Evolutionary conservation across 176 grass and related monocot genomes (phyloP).

Genomic region (Triticum monococcum): DNA sequence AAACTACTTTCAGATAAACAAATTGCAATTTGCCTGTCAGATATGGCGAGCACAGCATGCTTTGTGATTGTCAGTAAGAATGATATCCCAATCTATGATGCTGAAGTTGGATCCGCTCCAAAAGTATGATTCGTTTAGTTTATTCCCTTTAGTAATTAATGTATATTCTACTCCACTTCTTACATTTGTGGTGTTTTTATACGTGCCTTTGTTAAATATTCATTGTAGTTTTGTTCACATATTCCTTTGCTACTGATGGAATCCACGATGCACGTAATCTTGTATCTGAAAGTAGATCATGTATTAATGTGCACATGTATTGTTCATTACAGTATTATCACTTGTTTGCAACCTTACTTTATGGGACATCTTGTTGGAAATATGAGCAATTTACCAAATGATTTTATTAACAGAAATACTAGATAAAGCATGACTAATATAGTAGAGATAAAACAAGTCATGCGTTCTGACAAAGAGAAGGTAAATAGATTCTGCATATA

Average conservation of each 20-base stretch:
- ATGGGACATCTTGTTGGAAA: neutral
- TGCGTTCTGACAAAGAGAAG: no score
- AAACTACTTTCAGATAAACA: conserved; percentile 22
- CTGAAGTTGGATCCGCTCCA: conserved; percentile 73
- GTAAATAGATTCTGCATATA: no score
- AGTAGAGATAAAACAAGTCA: no score
- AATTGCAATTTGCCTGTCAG: neutral
- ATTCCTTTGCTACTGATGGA: neutral
- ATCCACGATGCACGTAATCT: neutral
- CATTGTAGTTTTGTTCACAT: neutral
- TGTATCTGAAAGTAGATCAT: neutral
- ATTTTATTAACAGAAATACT: no score
- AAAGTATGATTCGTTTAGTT: conserved; percentile 40
- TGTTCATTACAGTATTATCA: neutral
- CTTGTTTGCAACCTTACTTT: neutral
- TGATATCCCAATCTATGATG: conserved; percentile 76
- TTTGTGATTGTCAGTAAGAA: conserved; percentile 79
- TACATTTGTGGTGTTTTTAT: neutral
- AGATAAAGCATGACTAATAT: no score
- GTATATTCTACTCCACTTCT: neutral
- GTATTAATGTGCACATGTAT: neutral
- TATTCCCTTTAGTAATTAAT: neutral
- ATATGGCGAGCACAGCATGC: conserved; percentile 65
- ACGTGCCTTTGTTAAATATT: neutral
- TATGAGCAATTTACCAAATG: no score